A percentile compares a stretch with the other conserved stretches of the same genome.
phyloP scores from a whole-genome alignment of 2,329 filamentous ascomycete genomes.

The Fusarium decemcellulare region DNA sequence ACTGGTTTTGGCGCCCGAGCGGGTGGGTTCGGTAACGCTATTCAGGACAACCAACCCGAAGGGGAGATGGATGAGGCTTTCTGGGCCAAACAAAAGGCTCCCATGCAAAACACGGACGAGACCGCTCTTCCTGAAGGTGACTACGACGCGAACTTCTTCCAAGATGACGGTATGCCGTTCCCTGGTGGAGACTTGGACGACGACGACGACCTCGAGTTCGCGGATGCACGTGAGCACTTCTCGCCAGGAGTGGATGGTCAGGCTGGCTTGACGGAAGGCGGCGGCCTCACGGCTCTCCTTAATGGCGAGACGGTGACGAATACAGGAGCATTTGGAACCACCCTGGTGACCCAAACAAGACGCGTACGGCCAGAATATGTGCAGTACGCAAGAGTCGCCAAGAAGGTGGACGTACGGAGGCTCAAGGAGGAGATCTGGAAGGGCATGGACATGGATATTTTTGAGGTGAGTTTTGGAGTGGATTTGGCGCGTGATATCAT shows the following conservation, averaged over 20 bases:
- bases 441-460: constrained; percentile 71
- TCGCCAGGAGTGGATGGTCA: constrained; percentile 73
- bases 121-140: constrained; percentile 76
- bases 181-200: constrained; percentile 70
- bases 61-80: constrained; percentile 95
- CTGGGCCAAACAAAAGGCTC: constrained; percentile 84
- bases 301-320: constrained; percentile 64
- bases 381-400: constrained; percentile 78
- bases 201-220: constrained; percentile 81
- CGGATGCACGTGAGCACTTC: constrained; percentile 85
- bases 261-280: constrained; percentile 60
- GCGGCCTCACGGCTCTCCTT: constrained; percentile 66
- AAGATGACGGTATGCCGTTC: constrained; percentile 84
- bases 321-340: constrained; percentile 73
- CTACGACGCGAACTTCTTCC: constrained; percentile 98
- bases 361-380: constrained; percentile 77
- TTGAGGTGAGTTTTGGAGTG: constrained; percentile 59
- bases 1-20: constrained; percentile 62
- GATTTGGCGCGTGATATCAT: not conserved
- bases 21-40: constrained; percentile 59
- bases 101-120: constrained; percentile 64
- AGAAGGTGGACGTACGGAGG: constrained; percentile 78
- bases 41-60: constrained; percentile 68
- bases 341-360: constrained; percentile 75
- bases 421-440: constrained; percentile 81